These are phyloP conservation scores for Cutaneotrichosporon mucoides DNA, from an alignment of 1,284 basidiomycete genomes.

Conservation along the genomic window DNA sequence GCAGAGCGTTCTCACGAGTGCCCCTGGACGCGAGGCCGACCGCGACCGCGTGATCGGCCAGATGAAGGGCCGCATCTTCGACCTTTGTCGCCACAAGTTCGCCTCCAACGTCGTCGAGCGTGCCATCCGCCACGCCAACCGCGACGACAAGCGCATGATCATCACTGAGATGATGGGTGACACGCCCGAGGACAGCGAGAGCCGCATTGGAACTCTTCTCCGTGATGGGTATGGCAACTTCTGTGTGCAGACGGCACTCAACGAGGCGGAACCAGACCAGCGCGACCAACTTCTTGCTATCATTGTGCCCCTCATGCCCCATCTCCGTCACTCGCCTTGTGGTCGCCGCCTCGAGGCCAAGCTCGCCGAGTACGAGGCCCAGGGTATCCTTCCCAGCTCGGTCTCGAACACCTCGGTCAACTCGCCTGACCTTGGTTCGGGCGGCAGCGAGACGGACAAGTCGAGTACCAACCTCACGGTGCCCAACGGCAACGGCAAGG, in stretches of 20 bases:
- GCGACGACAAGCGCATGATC: constrained; percentile 62
- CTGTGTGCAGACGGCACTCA: constrained; percentile 41
- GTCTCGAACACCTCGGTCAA: neutral
- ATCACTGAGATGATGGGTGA: constrained; percentile 66
- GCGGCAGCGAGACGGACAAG: neutral
- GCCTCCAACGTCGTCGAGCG: constrained; percentile 97
- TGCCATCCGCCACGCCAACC: constrained; percentile 66
- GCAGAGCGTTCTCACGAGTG: constrained; percentile 73
- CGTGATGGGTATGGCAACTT: constrained; percentile 44
- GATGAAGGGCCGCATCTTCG: constrained; percentile 72
- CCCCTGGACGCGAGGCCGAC: constrained; percentile 70
- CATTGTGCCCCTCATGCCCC: constrained; percentile 31
- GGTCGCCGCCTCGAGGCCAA: constrained; percentile 37
- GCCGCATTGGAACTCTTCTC: constrained; percentile 30
- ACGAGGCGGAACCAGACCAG: constrained; percentile 30
- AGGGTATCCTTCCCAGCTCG: constrained; percentile 9
- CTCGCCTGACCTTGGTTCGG: neutral
- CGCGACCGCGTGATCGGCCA: constrained; percentile 64
- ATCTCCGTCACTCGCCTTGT: constrained; percentile 39
- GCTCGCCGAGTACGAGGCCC: constrained; percentile 25
- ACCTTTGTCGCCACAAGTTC: constrained; percentile 86
- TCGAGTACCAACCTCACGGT: neutral
- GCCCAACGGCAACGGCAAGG: neutral
- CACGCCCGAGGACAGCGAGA: constrained; percentile 21
- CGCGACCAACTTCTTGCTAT: constrained; percentile 36